Base-by-base conservation (phyloP, 495 filamentous ascomycete genomes). In the Elaphomyces granulatus region DNA sequence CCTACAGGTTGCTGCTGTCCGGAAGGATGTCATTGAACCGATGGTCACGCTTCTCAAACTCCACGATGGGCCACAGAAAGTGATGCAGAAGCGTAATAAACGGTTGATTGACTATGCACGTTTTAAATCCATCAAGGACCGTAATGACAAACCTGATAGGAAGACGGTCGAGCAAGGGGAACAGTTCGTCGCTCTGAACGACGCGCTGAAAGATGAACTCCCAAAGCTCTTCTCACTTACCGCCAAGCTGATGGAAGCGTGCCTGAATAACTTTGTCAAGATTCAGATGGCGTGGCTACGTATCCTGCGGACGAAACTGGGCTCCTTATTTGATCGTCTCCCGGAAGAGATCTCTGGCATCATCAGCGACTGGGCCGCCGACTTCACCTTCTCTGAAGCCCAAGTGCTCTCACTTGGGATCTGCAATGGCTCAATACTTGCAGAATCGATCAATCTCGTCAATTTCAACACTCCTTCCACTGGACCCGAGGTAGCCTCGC, bases 41-140 rank as follows among this genome's bases (percentile, higher is more conserved):
- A 85, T 96, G 60, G 72, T 83, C 48, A 74, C 75, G 18, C 63
- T 94, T 21, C 76, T 94, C 41, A 76, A 79, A 50, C 70, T 87
- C 8, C 80, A 93, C 46, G 76, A 81, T 37, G 81, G 80, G 6
- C 85, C 88, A 2, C 77, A 81, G 30, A 75, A 80, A 35, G 74
- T 92, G 3, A 94, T 95, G 77, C 78, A 80, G 46, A 94, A 95
- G 58, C 79, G 90, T 8, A 78, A 84, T 39, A 95, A 95, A 61
- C 80, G 85, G 20, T 72, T 92, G 3, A 61, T 83, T 26, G 87
- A 94, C 52, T 95, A 87, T 56, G 82, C 85, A 39, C 81, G 80
- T 44, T 87, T 77, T 51, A 86, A 81, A 50, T 69, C 76, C 15
- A 64, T 79, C 33, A 81, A 78, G 51, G 83, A 83, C 26, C 71